A percentile compares a stretch with the other conserved stretches of the same genome.
Evolutionary conservation across 768 basidiomycete species (phyloP).

Genomic region (Russula dissimulans): DNA sequence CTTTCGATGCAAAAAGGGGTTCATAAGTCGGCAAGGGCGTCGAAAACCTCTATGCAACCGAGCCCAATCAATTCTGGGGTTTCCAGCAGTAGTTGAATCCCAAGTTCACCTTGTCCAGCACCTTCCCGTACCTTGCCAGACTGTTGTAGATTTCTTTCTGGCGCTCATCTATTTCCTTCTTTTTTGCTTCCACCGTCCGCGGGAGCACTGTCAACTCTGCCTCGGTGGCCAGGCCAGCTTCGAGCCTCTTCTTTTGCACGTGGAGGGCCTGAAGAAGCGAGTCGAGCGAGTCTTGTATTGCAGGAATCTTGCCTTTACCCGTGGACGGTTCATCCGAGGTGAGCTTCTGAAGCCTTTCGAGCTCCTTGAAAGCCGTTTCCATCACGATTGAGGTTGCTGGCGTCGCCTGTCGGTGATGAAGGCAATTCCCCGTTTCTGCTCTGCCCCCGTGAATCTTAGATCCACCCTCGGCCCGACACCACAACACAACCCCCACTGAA

Average conservation of each 20-base stretch:
- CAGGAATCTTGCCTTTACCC: slow-evolving; percentile 43
- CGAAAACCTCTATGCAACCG: slow-evolving; percentile 35
- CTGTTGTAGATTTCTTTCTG: slow-evolving; percentile 84
- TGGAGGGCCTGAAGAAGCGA: slow-evolving; percentile 50
- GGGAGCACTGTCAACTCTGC: slow-evolving; percentile 42
- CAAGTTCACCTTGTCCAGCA: slow-evolving; percentile 74
- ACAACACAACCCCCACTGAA: too few relatives aligned
- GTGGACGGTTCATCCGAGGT: slow-evolving; percentile 32
- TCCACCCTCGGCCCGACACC: neutral
- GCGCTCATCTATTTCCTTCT: slow-evolving; percentile 79
- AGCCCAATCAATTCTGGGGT: slow-evolving; percentile 10
- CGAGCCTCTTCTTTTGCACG: slow-evolving; percentile 44
- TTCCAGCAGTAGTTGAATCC: neutral
- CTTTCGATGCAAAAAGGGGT: slow-evolving; percentile 53
- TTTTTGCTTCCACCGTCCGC: slow-evolving; percentile 54
- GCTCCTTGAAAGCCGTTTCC: slow-evolving; percentile 71
- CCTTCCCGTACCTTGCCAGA: slow-evolving; percentile 71
- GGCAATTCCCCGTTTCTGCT: neutral
- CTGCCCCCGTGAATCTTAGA: neutral
- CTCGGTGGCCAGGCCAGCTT: slow-evolving; percentile 39
- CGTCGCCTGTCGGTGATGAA: neutral
- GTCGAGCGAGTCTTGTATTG: slow-evolving; percentile 54
- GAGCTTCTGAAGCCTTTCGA: slow-evolving; percentile 65
- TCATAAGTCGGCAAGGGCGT: slow-evolving; percentile 58
- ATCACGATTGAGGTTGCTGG: slow-evolving; percentile 29